Evolutionary conservation across 2,329 filamentous ascomycete genomes (phyloP).

Genomic region (Plenodomus tracheiphilus): DNA sequence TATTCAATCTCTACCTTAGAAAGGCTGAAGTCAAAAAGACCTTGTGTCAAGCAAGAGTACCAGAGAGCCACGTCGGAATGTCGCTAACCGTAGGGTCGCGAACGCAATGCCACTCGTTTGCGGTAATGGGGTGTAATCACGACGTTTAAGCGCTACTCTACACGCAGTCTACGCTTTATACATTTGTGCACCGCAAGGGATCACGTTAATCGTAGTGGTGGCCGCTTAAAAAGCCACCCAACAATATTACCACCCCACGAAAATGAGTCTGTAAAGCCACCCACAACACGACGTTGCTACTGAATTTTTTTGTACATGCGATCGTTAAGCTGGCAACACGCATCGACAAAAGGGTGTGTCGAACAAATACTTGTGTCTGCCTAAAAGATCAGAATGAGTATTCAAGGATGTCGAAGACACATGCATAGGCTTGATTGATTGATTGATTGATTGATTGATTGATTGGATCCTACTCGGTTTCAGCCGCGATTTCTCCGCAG

Average conservation of each 20-base stretch:
- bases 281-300: not conserved
- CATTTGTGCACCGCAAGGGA: no score
- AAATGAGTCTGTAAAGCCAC: not conserved
- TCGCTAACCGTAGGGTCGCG: not conserved
- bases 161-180: conserved; percentile 6
- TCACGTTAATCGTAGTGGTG: no score
- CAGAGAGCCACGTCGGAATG: conserved; percentile 1
- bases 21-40: conserved; percentile 1
- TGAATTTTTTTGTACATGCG: no score
- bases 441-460: no score
- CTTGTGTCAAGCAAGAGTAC: not conserved
- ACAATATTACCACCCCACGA: conserved; percentile 3
- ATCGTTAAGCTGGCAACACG: no score
- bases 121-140: not conserved
- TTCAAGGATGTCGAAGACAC: no score
- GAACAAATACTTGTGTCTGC: no score
- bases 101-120: conserved; percentile 5
- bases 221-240: not conserved
- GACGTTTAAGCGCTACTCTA: conserved; percentile 2
- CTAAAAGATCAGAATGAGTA: no score
- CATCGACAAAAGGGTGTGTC: no score
- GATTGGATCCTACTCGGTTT: no score
- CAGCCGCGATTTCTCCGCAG: no score
- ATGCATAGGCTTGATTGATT: no score
- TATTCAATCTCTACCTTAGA: not conserved